Conservation (phyloP, 2,329 filamentous ascomycete genomes). For the Calcarisporium arbuscula region DNA sequence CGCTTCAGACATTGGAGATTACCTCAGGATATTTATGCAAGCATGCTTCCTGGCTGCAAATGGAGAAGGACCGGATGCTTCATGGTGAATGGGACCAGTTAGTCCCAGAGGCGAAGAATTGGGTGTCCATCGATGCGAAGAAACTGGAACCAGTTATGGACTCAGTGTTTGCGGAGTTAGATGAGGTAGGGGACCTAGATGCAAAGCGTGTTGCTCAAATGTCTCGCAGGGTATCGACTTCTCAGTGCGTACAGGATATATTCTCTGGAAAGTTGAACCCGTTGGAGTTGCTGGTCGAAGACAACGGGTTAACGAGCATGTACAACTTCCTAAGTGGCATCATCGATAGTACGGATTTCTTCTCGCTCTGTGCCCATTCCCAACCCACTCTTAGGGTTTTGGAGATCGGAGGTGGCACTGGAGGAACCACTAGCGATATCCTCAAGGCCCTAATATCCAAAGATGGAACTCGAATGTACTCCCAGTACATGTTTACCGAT, state of each 20-base stretch:
- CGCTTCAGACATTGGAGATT: neutral
- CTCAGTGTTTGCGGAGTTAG: no score
- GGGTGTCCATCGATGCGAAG: neutral
- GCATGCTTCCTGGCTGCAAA: slow-evolving; percentile 1
- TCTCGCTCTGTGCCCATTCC: slow-evolving; percentile 5
- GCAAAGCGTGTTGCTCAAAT: no score
- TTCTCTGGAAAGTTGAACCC: slow-evolving; percentile 1
- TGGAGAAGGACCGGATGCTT: neutral
- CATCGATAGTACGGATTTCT: neutral
- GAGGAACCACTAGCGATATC: slow-evolving; percentile 20
- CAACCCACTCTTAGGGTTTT: slow-evolving; percentile 9
- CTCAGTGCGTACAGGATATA: neutral
- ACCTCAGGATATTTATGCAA: slow-evolving; percentile 1
- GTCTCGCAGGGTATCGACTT: neutral
- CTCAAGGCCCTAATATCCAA: slow-evolving; percentile 3
- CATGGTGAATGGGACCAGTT: neutral
- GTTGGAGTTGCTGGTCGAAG: neutral
- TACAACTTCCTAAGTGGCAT: neutral
- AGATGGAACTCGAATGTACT: slow-evolving; percentile 1
- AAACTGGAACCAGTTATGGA: no score
- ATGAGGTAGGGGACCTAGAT: no score
- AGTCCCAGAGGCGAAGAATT: slow-evolving; percentile 2
- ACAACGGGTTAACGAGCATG: neutral
- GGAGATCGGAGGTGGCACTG: slow-evolving; percentile 33
- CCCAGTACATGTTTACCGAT: slow-evolving; percentile 19